Base-by-base conservation (phyloP, 805 yeast genomes). In the Candida yuanshanica region DNA sequence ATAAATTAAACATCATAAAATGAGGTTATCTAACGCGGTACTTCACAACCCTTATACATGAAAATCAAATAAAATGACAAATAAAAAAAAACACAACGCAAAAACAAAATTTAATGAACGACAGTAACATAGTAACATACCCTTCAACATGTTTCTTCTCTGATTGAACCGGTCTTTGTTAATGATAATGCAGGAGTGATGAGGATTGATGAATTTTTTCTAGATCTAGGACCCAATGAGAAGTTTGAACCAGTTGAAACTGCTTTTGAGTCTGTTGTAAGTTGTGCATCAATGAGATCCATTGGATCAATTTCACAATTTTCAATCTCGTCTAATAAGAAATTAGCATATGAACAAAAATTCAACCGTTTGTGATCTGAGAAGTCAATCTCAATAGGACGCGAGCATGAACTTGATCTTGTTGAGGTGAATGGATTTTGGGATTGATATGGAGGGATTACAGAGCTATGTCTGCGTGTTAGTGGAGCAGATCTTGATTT, bases 341-440 rank as follows among this genome's bases (percentile, higher is more conserved):
- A 12, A 27, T 56, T 59, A 5, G 54, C 55, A 45, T 53, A 56
- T 1, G 57, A 48, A 17, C 53, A 47, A 33, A 56, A 56, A 39
- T 56, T 56, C 25, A 56, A 44, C 27, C 43, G 48, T 13, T 50
- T 49, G 3, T 43, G 43, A 32, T 56, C 60, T 9, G 58, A 48
- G 35, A 47, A 50, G 33, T 56, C 59, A 16, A 52, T 38, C 12
- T 37, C 45, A 4, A n/a, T 20, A 18, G 22, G 20, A 11, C 21
- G 34, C 6, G 34, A 11, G 5, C 12, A 17, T 3, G 20, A 17
- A 31, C 17, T 31, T 8, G 34, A 18, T 5, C 14, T 16, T 11
- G 34, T 17, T 7, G 21, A 17, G 12, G 18, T 8, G 5, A 17
- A 17, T 2, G 34, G 4, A 18, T 16, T 16, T 31, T 31, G 34